Percentiles rank a stretch among this genome's conserved stretches.
Conservation (phyloP, 345 rosid species). For the Rhodamnia rubescens region DNA sequence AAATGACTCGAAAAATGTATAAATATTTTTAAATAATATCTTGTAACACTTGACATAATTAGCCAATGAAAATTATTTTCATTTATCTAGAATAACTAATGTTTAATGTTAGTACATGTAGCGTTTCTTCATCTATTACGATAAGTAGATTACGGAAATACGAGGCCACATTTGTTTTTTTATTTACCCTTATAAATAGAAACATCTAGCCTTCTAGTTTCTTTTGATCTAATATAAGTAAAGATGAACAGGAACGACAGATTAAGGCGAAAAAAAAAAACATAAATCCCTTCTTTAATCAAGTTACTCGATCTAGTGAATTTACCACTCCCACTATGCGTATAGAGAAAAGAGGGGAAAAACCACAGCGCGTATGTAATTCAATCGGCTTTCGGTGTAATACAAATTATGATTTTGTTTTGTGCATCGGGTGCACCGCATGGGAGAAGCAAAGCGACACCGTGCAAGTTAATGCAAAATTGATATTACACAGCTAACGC, state of each 20-base stretch:
- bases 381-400: rapidly evolving
- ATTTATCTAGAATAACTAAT: too few relatives aligned
- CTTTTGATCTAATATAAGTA: background rate
- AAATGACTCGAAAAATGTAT: too few relatives aligned
- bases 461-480: too few relatives aligned
- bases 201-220: background rate
- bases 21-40: too few relatives aligned
- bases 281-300: background rate
- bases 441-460: too few relatives aligned
- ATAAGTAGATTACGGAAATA: background rate
- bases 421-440: too few relatives aligned
- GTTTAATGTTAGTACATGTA: background rate
- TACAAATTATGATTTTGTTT: background rate
- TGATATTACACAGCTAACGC: too few relatives aligned
- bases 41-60: too few relatives aligned
- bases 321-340: background rate
- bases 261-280: background rate
- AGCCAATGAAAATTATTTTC: too few relatives aligned
- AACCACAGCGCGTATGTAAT: background rate
- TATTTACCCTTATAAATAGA: background rate
- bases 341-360: background rate
- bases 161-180: background rate
- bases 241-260: background rate
- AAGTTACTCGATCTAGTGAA: background rate
- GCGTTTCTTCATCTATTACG: background rate